Percentiles rank a stretch among this genome's conserved stretches.
These are phyloP conservation scores for Pythium coloratum DNA, from an alignment of 352 stramenopile genomes.

Conservation along the genomic window DNA sequence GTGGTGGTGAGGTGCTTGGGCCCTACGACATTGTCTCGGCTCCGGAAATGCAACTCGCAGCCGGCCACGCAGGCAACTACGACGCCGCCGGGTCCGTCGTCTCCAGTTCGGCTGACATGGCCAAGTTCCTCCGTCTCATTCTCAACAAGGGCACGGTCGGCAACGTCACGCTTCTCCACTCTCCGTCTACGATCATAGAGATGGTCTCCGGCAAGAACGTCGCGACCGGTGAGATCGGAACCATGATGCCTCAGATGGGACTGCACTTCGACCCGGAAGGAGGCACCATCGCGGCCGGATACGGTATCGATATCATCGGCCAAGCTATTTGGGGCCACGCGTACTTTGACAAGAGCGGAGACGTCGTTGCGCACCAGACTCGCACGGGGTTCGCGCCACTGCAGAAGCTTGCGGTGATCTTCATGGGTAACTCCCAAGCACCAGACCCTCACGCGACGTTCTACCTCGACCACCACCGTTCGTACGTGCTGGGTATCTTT, in stretches of 20 bases:
- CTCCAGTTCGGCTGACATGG: slow-evolving; percentile 55
- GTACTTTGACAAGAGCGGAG: slow-evolving; percentile 70
- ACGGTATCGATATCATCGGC: slow-evolving; percentile 63
- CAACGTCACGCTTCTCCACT: slow-evolving; percentile 45
- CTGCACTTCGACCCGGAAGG: slow-evolving; percentile 53
- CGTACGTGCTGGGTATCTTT: slow-evolving; percentile 68
- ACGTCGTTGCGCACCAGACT: slow-evolving; percentile 54
- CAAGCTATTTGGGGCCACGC: slow-evolving; percentile 58
- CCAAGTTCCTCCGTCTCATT: slow-evolving; percentile 52
- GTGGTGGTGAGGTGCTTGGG: slow-evolving; percentile 40
- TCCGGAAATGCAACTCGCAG: slow-evolving; percentile 36
- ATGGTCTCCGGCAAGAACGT: slow-evolving; percentile 63
- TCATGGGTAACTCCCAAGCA: slow-evolving; percentile 62
- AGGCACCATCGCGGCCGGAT: slow-evolving; percentile 52
- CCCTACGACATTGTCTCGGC: slow-evolving; percentile 43
- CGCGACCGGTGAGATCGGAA: slow-evolving; percentile 33
- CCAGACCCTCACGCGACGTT: slow-evolving; percentile 38
- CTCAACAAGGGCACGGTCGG: slow-evolving; percentile 66
- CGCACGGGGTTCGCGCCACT: slow-evolving; percentile 51
- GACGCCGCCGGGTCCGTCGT: slow-evolving; percentile 46
- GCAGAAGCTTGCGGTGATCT: slow-evolving; percentile 49
- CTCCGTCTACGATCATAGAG: slow-evolving; percentile 39
- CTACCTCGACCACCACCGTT: slow-evolving; percentile 57
- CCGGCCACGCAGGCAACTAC: slow-evolving; percentile 24
- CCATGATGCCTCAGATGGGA: slow-evolving; percentile 41